Evolutionary conservation across 1,284 basidiomycete species (phyloP).

Genomic region (Boletus calvinii): DNA sequence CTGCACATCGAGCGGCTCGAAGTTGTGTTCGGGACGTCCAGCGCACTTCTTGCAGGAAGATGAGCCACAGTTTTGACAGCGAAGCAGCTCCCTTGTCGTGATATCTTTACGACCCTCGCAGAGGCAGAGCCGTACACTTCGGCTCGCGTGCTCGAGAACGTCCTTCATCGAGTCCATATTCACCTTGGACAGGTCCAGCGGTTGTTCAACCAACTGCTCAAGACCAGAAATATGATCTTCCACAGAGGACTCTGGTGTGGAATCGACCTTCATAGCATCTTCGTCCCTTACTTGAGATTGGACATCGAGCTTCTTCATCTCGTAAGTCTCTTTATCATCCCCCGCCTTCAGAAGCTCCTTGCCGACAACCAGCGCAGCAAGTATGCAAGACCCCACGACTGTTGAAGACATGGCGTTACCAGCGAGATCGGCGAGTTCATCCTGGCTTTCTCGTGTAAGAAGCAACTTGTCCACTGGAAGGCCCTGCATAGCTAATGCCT

Average conservation of each 20-base stretch:
- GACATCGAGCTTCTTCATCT: slow-evolving; percentile 50
- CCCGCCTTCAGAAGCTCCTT: slow-evolving; percentile 65
- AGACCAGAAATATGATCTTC: slow-evolving; percentile 68
- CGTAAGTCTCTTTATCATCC: slow-evolving; percentile 60
- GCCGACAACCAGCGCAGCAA: slow-evolving; percentile 76
- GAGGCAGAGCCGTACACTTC: slow-evolving; percentile 77
- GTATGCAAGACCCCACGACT: slow-evolving; percentile 88
- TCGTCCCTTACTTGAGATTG: slow-evolving; percentile 39
- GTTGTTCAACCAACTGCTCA: slow-evolving; percentile 57
- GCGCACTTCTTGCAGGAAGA: slow-evolving; percentile 86
- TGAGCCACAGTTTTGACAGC: slow-evolving; percentile 75
- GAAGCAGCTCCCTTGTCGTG: slow-evolving; percentile 66
- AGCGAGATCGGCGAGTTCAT: slow-evolving; percentile 91
- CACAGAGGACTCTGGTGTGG: slow-evolving; percentile 24
- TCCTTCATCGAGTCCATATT: slow-evolving; percentile 47
- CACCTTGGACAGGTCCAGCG: slow-evolving; percentile 69
- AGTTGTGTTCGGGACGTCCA: slow-evolving; percentile 87
- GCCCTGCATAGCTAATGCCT: slow-evolving; percentile 92
- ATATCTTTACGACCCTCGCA: slow-evolving; percentile 88
- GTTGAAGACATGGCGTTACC: slow-evolving; percentile 98
- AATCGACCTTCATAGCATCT: slow-evolving; percentile 50
- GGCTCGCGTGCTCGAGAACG: slow-evolving; percentile 65
- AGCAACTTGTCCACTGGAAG: slow-evolving; percentile 90
- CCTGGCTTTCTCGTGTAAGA: slow-evolving; percentile 89
- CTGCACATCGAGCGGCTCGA: slow-evolving; percentile 50